Conservation (phyloP, 2,329 filamentous ascomycete species). For the Phialophora chinensis region DNA sequence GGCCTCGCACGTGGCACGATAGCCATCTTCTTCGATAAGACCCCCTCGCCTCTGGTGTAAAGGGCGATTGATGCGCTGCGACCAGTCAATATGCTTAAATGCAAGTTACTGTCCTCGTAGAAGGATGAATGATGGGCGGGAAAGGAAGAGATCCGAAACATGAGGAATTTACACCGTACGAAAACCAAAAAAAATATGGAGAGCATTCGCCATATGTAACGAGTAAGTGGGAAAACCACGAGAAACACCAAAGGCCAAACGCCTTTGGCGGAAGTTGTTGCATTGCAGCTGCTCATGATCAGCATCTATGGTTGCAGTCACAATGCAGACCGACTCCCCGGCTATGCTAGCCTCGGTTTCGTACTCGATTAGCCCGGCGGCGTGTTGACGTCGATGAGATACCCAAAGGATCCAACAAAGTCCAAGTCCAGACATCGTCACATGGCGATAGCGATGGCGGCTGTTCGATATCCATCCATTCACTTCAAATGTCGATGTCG, state of each 20-base stretch:
- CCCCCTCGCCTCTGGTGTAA: no score
- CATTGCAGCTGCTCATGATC: neutral
- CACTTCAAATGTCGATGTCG: conserved; percentile 63
- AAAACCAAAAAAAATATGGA: neutral
- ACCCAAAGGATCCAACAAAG: neutral
- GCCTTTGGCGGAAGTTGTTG: neutral
- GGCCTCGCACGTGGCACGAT: neutral
- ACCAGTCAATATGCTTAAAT: neutral
- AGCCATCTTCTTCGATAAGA: neutral
- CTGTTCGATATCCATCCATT: neutral
- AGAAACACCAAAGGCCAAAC: neutral
- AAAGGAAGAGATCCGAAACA: neutral
- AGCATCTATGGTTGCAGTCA: neutral
- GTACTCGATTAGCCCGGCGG: neutral
- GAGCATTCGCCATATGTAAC: neutral
- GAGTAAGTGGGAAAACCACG: neutral
- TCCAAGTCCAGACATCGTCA: neutral
- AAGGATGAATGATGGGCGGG: neutral
- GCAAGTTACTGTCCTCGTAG: neutral
- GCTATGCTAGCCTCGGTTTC: neutral
- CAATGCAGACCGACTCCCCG: neutral
- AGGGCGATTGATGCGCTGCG: neutral
- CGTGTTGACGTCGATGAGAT: neutral
- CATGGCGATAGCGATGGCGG: neutral
- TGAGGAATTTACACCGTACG: neutral